Conservation (phyloP, 805 yeast species). For the Nakazawaea ernobii region DNA sequence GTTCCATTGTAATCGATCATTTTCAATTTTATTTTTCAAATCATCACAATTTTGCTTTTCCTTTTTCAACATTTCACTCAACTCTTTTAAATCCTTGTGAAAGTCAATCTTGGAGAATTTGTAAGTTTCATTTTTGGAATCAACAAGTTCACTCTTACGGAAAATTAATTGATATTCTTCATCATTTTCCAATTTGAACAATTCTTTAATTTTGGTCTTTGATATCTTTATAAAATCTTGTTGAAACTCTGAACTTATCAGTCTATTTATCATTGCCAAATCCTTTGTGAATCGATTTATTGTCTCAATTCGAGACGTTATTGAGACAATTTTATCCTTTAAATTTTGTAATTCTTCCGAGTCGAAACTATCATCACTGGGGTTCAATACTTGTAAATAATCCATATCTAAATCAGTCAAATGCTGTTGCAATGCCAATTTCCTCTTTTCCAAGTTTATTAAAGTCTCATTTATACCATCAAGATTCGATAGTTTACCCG, state of each 20-base stretch:
- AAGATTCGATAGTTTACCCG: not conserved
- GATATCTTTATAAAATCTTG: slow-evolving; percentile 1
- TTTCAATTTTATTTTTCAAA: slow-evolving; percentile 9
- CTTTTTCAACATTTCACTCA: slow-evolving; percentile 5
- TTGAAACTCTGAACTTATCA: slow-evolving; percentile 1
- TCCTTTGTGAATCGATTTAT: slow-evolving; percentile 5
- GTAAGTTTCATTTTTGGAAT: slow-evolving; percentile 1
- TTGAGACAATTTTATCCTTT: not conserved
- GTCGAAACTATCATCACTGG: not conserved
- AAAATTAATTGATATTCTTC: slow-evolving; percentile 10
- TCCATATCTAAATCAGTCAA: slow-evolving; percentile 6
- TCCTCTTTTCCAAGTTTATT: slow-evolving; percentile 7
- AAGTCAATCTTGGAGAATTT: slow-evolving; percentile 9
- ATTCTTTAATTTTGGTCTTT: slow-evolving; percentile 2
- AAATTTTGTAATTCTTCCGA: not conserved
- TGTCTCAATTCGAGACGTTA: not conserved
- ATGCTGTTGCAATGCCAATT: slow-evolving; percentile 6
- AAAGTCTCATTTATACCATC: slow-evolving; percentile 9
- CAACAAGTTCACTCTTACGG: slow-evolving; percentile 6
- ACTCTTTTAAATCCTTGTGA: slow-evolving; percentile 5
- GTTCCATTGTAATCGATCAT: slow-evolving; percentile 3
- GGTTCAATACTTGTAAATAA: slow-evolving; percentile 1
- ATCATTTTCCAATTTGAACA: slow-evolving; percentile 6
- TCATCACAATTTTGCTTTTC: slow-evolving; percentile 10
- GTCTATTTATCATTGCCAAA: slow-evolving; percentile 5